These are phyloP conservation scores for Ascodesmis nigricans DNA, from an alignment of 495 filamentous ascomycete genomes.

Conservation along the genomic window DNA sequence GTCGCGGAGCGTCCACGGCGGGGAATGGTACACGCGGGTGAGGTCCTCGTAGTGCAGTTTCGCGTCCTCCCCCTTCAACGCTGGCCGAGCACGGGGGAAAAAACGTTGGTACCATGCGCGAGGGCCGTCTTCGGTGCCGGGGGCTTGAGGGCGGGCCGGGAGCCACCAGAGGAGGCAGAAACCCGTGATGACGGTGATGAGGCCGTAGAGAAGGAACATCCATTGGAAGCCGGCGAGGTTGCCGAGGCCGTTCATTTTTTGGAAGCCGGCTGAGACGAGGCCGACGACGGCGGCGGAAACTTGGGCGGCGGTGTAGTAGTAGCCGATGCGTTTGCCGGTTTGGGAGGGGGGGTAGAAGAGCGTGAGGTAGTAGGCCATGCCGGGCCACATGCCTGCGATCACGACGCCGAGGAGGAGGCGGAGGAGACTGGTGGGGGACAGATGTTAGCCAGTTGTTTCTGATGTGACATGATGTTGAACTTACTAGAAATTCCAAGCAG, in stretches of 20 bases:
- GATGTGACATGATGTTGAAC: conserved; percentile 12
- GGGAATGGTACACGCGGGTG: conserved; percentile 51
- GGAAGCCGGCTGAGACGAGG: conserved; percentile 74
- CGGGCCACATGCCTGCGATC: conserved; percentile 85
- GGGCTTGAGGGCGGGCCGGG: conserved; percentile 55
- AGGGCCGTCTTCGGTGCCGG: conserved; percentile 18
- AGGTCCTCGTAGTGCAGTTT: conserved; percentile 67
- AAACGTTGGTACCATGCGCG: conserved; percentile 24
- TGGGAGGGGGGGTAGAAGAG: conserved; percentile 75
- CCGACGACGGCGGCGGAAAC: conserved; percentile 79
- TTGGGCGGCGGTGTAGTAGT: conserved; percentile 76
- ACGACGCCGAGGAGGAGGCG: conserved; percentile 73
- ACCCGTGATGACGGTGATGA: conserved; percentile 48
- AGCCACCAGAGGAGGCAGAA: conserved; percentile 68
- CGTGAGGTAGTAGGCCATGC: conserved; percentile 83
- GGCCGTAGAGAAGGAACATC: conserved; percentile 84
- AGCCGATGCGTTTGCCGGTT: conserved; percentile 69
- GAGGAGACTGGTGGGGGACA: conserved; percentile 29
- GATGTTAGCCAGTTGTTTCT: background rate
- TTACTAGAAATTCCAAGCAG: conserved; percentile 70
- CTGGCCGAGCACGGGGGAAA: conserved; percentile 36
- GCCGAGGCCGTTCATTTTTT: conserved; percentile 59
- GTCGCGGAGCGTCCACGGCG: conserved; percentile 47
- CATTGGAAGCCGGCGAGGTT: conserved; percentile 74
- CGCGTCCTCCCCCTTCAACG: conserved; percentile 56